Evolutionary conservation across 495 filamentous ascomycete species (phyloP).

Genomic region (Chlorociboria aeruginascens): DNA sequence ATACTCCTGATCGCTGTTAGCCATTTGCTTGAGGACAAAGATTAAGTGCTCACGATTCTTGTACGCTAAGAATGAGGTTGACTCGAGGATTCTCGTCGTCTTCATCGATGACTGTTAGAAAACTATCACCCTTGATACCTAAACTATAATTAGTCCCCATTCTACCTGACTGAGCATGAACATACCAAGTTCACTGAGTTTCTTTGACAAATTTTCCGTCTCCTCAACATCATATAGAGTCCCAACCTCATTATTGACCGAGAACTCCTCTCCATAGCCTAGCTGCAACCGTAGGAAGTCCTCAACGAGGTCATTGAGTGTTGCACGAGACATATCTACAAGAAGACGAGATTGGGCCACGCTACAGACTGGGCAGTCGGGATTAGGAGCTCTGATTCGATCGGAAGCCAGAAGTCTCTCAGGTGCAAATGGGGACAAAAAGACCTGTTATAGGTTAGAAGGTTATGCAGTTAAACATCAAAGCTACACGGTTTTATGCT

Average conservation of each 20-base stretch:
- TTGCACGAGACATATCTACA: slow-evolving; percentile 63
- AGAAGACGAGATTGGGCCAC: slow-evolving; percentile 51
- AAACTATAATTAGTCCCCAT: slow-evolving; percentile 2
- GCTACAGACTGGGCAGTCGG: slow-evolving; percentile 71
- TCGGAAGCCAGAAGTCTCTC: slow-evolving; percentile 67
- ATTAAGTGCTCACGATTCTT: slow-evolving; percentile 30
- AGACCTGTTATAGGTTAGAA: slow-evolving; percentile 38
- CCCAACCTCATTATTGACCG: slow-evolving; percentile 57
- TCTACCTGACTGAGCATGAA: slow-evolving; percentile 9
- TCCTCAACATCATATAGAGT: slow-evolving; percentile 80
- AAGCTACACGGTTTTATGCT: neutral
- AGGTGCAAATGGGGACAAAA: slow-evolving; percentile 70
- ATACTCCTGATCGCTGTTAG: slow-evolving; percentile 3
- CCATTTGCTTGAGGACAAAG: neutral
- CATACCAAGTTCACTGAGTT: slow-evolving; percentile 60
- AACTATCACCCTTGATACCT: slow-evolving; percentile 52
- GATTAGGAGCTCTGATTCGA: slow-evolving; percentile 59
- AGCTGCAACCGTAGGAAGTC: slow-evolving; percentile 54
- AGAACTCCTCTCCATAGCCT: slow-evolving; percentile 76
- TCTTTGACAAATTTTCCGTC: slow-evolving; percentile 73
- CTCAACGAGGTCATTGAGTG: slow-evolving; percentile 71
- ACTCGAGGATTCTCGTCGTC: slow-evolving; percentile 70
- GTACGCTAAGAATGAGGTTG: slow-evolving; percentile 62
- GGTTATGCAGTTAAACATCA: neutral
- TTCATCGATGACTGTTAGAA: slow-evolving; percentile 78